Base-by-base conservation (phyloP, 805 yeast genomes). In the Wickerhamomyces rabaulensis region DNA sequence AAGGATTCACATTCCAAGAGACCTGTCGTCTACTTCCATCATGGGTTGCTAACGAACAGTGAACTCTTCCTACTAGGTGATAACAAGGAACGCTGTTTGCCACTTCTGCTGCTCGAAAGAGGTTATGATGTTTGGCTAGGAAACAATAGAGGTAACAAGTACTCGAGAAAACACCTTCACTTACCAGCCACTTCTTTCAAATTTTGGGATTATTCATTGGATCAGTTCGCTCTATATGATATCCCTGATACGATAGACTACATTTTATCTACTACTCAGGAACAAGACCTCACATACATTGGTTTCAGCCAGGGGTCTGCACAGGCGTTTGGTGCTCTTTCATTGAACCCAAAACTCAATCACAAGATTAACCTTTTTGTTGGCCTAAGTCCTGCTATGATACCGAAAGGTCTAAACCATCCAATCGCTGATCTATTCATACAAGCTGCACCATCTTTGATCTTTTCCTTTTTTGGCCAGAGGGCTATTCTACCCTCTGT, bases 81-180 rank as follows among this genome's bases (percentile, higher is more conserved):
- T 75, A 80, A 61, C 66, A 68, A 45, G 47, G 69, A 47, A 64
- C 75, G 49, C 71, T 75, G 49, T 52, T 66, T 94, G 41, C 97
- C 98, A 0, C 83, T 84, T 61, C 67, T 79, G 6, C 71, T 92
- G 37, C 79, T 82, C 47, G 88, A 90, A 48, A 61, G 79, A 41
- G 97, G 97, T 3, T 92, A 82, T 64, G 99, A 92, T 61, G 97
- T 92, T 6, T 92, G 95, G 92, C 69, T 92, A 51, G 98, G 98
- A 2, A 89, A 88, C 64, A 89, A 87, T 61, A 73, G 96, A 46
- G 96, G 96, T 9, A 94, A 92, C 69, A 94, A 92, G 66, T 92
- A 92, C 69, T 84, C 95, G 23, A 58, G 53, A 63, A 67, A 49
- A 22, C 65, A 62, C 43, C 43, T 49, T 10, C 41, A 39, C 13